Conservation (phyloP, 768 basidiomycete species). For the Tulasnella calospora region DNA sequence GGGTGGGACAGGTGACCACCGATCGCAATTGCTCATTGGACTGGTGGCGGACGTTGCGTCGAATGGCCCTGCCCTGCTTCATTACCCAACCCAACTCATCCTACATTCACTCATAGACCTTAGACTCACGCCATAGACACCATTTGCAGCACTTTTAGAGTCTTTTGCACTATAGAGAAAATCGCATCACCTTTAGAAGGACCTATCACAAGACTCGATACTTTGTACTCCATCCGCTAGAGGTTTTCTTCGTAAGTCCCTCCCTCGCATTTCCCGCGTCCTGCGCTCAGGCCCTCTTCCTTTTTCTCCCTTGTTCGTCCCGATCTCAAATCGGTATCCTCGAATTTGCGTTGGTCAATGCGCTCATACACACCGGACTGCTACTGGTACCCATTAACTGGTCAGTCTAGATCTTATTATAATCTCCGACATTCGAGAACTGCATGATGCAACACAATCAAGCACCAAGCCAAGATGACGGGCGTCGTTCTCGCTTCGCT, state of each 20-base stretch:
- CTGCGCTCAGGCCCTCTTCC: not conserved
- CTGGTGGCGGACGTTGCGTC: constrained; percentile 4
- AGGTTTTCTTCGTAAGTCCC: not conserved
- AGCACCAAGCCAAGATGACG: constrained; percentile 21
- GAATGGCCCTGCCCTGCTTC: not conserved
- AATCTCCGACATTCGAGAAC: not conserved
- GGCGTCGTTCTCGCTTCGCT: constrained; percentile 27
- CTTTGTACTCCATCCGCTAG: not conserved
- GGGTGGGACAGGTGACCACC: constrained; percentile 12
- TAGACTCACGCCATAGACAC: constrained; percentile 9
- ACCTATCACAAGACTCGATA: not conserved
- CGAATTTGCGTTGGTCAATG: not conserved
- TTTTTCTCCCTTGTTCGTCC: not conserved
- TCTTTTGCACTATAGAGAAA: constrained; percentile 5
- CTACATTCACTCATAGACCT: not conserved
- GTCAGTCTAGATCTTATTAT: not conserved
- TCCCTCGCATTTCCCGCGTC: not conserved
- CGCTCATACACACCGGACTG: not conserved
- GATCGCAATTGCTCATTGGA: constrained; percentile 16
- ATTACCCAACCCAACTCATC: constrained; percentile 4
- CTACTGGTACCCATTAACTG: not conserved
- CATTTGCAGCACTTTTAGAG: not conserved
- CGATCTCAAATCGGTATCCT: not conserved
- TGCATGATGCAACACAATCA: constrained; percentile 20
- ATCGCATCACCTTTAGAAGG: not conserved